Conservation (phyloP, 768 basidiomycete genomes). For the Trametes sanguinea region DNA sequence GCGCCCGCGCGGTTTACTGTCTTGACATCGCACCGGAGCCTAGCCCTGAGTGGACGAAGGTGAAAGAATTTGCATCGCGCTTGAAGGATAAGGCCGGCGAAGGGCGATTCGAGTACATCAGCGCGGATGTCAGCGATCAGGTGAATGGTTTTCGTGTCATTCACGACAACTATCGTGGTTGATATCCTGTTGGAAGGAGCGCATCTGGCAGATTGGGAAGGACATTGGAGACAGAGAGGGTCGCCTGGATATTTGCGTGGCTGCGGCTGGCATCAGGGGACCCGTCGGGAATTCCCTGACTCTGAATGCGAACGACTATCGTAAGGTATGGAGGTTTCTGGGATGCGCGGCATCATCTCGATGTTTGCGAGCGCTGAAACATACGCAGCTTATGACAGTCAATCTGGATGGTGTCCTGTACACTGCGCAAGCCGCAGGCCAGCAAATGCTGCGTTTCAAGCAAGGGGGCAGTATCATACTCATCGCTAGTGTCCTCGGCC, state of each 20-base stretch:
- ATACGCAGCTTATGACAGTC: conserved; percentile 55
- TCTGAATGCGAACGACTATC: conserved; percentile 61
- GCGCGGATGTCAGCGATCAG: conserved; percentile 67
- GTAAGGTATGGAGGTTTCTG: conserved; percentile 43
- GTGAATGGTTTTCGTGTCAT: conserved; percentile 13
- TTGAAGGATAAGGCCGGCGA: conserved; percentile 20
- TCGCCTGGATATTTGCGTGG: conserved; percentile 72
- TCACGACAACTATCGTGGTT: neutral
- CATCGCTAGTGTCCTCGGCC: conserved; percentile 43
- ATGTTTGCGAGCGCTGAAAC: neutral
- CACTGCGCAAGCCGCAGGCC: conserved; percentile 38
- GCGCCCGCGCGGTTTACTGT: conserved; percentile 65
- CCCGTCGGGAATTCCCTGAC: conserved; percentile 56
- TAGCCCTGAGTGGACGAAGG: conserved; percentile 56
- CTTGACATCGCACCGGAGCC: conserved; percentile 59
- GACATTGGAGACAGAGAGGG: conserved; percentile 67
- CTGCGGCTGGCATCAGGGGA: conserved; percentile 68
- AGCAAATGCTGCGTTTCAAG: conserved; percentile 37
- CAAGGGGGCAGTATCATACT: conserved; percentile 42
- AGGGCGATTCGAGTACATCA: conserved; percentile 58
- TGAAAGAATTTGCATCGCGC: conserved; percentile 43
- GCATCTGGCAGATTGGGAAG: conserved; percentile 51
- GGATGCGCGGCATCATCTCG: neutral
- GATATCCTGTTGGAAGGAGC: conserved; percentile 11
- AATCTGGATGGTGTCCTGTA: conserved; percentile 50